Conservation (phyloP, 2,329 filamentous ascomycete species). For the Zymoseptoria brevis region DNA sequence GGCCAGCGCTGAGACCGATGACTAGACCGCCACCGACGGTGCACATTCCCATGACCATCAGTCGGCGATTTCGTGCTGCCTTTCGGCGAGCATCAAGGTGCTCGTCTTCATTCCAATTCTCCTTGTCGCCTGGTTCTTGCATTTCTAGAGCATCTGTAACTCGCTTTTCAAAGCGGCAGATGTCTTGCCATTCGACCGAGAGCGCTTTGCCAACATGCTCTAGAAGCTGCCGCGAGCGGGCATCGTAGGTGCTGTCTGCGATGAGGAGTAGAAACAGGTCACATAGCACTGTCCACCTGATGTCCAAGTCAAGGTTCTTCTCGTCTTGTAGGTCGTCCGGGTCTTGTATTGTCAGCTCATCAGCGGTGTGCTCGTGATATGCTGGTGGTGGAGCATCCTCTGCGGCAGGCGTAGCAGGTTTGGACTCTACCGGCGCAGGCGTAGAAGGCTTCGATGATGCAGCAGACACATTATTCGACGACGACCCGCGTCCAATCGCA, state of each 20-base stretch:
- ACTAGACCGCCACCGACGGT: slow-evolving; percentile 92
- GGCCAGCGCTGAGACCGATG: slow-evolving; percentile 86
- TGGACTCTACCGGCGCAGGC: slow-evolving; percentile 22
- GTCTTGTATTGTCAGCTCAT: slow-evolving; percentile 69
- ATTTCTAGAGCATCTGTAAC: slow-evolving; percentile 96
- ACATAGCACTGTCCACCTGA: slow-evolving; percentile 94
- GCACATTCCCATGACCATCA: slow-evolving; percentile 92
- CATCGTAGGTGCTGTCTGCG: slow-evolving; percentile 88
- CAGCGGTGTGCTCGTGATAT: slow-evolving; percentile 56
- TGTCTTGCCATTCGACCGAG: slow-evolving; percentile 81
- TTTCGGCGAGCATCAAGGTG: slow-evolving; percentile 85
- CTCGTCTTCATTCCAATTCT: slow-evolving; percentile 96
- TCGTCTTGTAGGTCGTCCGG: slow-evolving; percentile 75
- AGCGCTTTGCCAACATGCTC: slow-evolving; percentile 76
- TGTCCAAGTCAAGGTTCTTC: slow-evolving; percentile 84
- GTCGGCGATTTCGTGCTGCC: slow-evolving; percentile 68
- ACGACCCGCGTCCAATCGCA: slow-evolving; percentile 10
- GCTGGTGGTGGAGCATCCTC: slow-evolving; percentile 37
- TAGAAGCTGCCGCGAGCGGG: slow-evolving; percentile 74
- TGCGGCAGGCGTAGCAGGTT: slow-evolving; percentile 5
- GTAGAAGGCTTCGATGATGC: slow-evolving; percentile 26
- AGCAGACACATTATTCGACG: slow-evolving; percentile 10
- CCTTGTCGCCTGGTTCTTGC: slow-evolving; percentile 88
- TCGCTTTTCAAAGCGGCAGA: slow-evolving; percentile 92
- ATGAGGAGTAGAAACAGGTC: slow-evolving; percentile 94